These are phyloP conservation scores for Didymella pinodella DNA, from an alignment of 2,329 filamentous ascomycete species.

Conservation along the genomic window DNA sequence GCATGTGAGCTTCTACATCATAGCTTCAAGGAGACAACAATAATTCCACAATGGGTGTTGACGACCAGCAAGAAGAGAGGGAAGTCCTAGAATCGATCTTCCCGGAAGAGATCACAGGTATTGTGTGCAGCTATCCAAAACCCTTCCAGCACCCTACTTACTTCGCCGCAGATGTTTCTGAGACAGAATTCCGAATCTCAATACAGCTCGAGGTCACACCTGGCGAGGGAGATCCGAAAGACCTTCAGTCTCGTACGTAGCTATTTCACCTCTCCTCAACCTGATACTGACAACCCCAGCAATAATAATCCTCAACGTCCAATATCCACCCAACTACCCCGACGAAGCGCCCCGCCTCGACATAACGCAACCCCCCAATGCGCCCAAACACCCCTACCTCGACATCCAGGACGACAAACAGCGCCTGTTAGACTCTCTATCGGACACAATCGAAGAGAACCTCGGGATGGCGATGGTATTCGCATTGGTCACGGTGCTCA, in stretches of 20 bases:
- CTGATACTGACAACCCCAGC: slow-evolving; percentile 52
- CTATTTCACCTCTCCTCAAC: background rate
- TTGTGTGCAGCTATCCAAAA: background rate
- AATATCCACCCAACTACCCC: slow-evolving; percentile 89
- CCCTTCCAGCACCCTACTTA: slow-evolving; percentile 25
- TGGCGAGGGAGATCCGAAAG: slow-evolving; percentile 62
- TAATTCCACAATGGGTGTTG: slow-evolving; percentile 58
- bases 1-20: slow-evolving; percentile 17
- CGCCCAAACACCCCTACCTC: slow-evolving; percentile 74
- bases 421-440: slow-evolving; percentile 72
- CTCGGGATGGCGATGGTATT: slow-evolving; percentile 98
- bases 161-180: slow-evolving; percentile 75
- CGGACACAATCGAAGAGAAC: slow-evolving; percentile 85
- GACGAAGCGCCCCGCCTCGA: slow-evolving; percentile 86
- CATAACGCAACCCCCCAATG: slow-evolving; percentile 75
- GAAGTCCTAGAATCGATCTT: slow-evolving; percentile 99
- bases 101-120: slow-evolving; percentile 94
- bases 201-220: slow-evolving; percentile 79
- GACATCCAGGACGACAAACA: slow-evolving; percentile 82
- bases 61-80: slow-evolving; percentile 94
- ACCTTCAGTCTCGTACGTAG: slow-evolving; percentile 64
- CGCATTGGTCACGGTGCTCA: slow-evolving; percentile 83
- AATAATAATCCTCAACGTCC: slow-evolving; percentile 80
- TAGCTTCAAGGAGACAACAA: background rate
- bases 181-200: slow-evolving; percentile 85